phyloP scores from a whole-genome alignment of 768 basidiomycete genomes.

The Strobilomyces confusus region DNA sequence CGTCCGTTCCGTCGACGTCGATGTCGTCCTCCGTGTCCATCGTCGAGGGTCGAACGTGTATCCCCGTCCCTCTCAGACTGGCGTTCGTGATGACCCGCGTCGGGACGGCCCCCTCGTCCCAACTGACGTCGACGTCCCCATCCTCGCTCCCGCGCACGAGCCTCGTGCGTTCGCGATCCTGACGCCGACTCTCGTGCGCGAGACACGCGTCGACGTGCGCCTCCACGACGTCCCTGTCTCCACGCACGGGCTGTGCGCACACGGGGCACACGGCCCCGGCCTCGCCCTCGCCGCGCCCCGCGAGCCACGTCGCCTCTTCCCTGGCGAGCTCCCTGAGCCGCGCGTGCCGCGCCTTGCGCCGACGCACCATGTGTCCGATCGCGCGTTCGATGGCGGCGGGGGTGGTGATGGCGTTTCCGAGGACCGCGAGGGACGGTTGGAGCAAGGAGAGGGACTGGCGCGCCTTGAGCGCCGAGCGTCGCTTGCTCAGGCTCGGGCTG shows the following conservation, averaged over 20 bases:
- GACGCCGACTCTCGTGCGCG: conserved; percentile 45
- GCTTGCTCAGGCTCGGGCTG: conserved; percentile 18
- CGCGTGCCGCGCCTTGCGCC: conserved; percentile 63
- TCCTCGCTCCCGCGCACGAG: conserved; percentile 33
- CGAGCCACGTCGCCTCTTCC: conserved; percentile 46
- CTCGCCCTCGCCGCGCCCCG: conserved; percentile 18
- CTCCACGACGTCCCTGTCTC: conserved; percentile 69
- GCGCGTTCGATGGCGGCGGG: conserved; percentile 44
- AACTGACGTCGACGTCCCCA: conserved; percentile 30
- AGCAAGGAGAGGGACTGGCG: conserved; percentile 36
- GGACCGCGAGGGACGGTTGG: not conserved
- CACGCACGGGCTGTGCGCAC: conserved; percentile 52
- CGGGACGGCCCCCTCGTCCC: conserved; percentile 38
- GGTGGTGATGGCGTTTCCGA: conserved; percentile 11
- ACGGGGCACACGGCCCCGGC: conserved; percentile 64
- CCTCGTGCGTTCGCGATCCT: conserved; percentile 22
- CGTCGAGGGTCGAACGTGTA: conserved; percentile 54
- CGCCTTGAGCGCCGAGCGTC: conserved; percentile 45
- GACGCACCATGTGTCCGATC: conserved; percentile 60
- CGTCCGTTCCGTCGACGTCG: conserved; percentile 77
- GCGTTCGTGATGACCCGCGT: conserved; percentile 34
- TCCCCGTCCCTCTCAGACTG: conserved; percentile 58
- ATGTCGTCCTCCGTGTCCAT: conserved; percentile 75
- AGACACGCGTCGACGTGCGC: conserved; percentile 83
- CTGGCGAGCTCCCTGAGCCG: conserved; percentile 63